Evolutionary conservation across 305 asterid genomes (phyloP).

Genomic region (Fraxinus floribunda): DNA sequence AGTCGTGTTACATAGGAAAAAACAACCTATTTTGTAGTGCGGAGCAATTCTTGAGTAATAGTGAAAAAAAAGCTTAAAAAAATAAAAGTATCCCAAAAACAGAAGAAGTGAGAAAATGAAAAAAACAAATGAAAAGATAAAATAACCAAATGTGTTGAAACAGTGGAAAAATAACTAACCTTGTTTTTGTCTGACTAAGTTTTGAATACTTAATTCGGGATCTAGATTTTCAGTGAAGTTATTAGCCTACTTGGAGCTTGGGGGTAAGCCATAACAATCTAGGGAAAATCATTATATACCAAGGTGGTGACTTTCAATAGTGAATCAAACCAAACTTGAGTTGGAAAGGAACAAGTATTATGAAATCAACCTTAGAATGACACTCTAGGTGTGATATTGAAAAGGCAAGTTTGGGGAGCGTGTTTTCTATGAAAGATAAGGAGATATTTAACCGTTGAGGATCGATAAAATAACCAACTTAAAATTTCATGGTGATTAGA

Average conservation of each 20-base stretch:
- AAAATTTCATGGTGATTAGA: neutral
- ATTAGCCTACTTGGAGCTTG: neutral
- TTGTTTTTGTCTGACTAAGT: neutral
- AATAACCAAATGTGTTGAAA: neutral
- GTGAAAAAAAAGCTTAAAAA: neutral
- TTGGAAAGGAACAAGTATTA: too few species aligned
- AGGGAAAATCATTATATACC: neutral
- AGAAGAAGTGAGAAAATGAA: neutral
- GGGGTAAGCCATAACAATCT: neutral
- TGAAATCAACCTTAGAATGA: neutral
- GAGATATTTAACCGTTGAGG: neutral
- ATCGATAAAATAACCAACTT: too few species aligned
- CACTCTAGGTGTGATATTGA: neutral
- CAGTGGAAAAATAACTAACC: neutral
- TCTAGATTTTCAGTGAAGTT: neutral
- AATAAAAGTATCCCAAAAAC: neutral
- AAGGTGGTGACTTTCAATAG: neutral
- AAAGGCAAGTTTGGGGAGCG: neutral
- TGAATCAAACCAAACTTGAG: neutral
- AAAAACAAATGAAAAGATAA: too few species aligned
- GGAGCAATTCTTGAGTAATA: neutral
- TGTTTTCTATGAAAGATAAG: neutral
- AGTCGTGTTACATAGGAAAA: neutral
- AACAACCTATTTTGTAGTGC: too few species aligned
- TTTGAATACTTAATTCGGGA: neutral